Conservation (phyloP, 2,329 filamentous ascomycete species). For the Pseudocercospora musae region DNA sequence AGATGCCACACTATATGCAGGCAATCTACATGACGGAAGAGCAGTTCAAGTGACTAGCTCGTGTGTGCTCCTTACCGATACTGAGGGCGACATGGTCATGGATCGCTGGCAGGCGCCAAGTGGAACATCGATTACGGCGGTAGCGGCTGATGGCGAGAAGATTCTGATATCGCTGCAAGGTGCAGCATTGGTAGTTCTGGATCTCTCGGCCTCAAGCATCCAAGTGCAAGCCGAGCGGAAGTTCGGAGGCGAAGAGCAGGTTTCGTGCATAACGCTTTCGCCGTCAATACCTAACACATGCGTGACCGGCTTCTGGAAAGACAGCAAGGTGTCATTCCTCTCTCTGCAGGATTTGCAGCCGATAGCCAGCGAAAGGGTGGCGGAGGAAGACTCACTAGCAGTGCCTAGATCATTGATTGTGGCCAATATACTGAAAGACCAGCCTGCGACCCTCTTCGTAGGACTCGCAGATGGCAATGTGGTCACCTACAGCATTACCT, state of each 20-base stretch:
- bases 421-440: constrained; percentile 66
- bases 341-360: constrained; percentile 64
- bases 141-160: constrained; percentile 67
- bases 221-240: constrained; percentile 57
- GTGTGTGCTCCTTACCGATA: constrained; percentile 60
- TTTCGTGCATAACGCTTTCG: constrained; percentile 80
- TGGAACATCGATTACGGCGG: constrained; percentile 66
- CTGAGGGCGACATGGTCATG: constrained; percentile 51
- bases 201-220: constrained; percentile 56
- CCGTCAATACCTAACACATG: constrained; percentile 62
- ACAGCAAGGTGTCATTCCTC: constrained; percentile 74
- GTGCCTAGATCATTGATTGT: constrained; percentile 80
- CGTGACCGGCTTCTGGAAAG: constrained; percentile 83
- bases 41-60: constrained; percentile 74
- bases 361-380: constrained; percentile 58
- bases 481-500: constrained; percentile 73
- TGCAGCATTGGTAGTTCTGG: constrained; percentile 66
- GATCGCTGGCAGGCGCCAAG: constrained; percentile 57
- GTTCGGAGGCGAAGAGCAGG: constrained; percentile 66
- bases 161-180: constrained; percentile 75
- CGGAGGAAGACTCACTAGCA: constrained; percentile 63
- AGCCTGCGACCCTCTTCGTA: constrained; percentile 74
- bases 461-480: constrained; percentile 92
- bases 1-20: constrained; percentile 67
- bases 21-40: constrained; percentile 58